Evolutionary conservation across 140 eudicot species (phyloP).

Genomic region (Ambrosia hybrid): DNA sequence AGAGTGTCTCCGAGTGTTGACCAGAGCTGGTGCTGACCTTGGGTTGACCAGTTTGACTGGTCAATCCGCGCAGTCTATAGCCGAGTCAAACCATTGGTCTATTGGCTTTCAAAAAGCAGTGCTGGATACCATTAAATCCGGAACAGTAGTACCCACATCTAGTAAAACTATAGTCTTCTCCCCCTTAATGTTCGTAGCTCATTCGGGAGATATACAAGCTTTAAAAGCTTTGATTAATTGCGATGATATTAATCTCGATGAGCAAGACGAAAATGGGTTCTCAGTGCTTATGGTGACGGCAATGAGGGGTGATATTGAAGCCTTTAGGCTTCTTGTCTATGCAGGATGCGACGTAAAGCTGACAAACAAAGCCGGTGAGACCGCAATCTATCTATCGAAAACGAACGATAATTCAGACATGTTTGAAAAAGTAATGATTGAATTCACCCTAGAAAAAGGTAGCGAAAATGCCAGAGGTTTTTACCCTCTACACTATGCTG

Average conservation of each 20-base stretch:
- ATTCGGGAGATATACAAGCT: constrained; percentile 63
- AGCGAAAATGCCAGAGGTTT: constrained; percentile 58
- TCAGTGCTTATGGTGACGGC: constrained; percentile 90
- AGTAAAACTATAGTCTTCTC: constrained; percentile 54
- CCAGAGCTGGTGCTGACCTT: constrained; percentile 74
- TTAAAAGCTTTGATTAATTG: constrained; percentile 45
- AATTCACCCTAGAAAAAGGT: constrained; percentile 73
- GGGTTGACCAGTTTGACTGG: constrained; percentile 56
- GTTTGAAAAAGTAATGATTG: constrained; percentile 84
- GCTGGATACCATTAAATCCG: constrained; percentile 42
- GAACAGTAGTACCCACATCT: constrained; percentile 44
- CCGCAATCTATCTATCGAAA: constrained; percentile 65
- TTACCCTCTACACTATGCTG: constrained; percentile 81
- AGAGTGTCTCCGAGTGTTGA: constrained; percentile 66
- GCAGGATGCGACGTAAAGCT: constrained; percentile 87
- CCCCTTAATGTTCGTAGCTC: constrained; percentile 64
- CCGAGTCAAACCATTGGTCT: constrained; percentile 53
- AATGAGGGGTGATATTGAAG: constrained; percentile 67
- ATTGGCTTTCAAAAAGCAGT: constrained; percentile 51
- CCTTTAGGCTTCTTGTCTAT: constrained; percentile 68
- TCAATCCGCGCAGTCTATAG: constrained; percentile 52
- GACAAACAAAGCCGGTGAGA: constrained; percentile 57
- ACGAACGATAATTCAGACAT: constrained; percentile 44
- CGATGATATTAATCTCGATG: constrained; percentile 44
- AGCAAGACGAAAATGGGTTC: constrained; percentile 77